Evolutionary conservation across 192 early-diverging fungal genomes (phyloP).

Genomic region (Phycomyces blakesleeanus): DNA sequence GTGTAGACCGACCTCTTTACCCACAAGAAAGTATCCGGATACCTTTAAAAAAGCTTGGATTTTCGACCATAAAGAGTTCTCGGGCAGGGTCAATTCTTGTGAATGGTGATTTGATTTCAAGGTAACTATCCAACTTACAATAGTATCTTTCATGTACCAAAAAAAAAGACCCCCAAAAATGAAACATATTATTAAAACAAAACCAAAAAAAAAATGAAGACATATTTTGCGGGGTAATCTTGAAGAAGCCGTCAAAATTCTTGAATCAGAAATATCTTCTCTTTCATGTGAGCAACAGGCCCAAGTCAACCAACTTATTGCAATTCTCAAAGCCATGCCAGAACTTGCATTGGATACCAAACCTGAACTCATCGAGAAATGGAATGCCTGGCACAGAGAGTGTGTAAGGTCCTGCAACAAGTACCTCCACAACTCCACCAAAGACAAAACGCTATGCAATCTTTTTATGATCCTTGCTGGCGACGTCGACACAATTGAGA

Average conservation of each 20-base stretch:
- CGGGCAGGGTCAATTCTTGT: no score
- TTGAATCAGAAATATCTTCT: not conserved
- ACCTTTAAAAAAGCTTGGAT: no score
- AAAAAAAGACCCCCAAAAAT: no score
- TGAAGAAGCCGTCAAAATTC: not conserved
- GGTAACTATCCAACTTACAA: no score
- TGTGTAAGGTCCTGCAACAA: not conserved
- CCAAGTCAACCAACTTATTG: not conserved
- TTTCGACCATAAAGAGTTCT: no score
- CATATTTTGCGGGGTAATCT: slow-evolving; percentile 1
- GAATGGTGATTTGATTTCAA: no score
- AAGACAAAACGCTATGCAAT: not conserved
- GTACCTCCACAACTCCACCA: not conserved
- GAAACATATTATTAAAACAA: not conserved
- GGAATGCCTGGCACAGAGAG: not conserved
- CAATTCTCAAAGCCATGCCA: not conserved
- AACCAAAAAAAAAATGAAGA: not conserved
- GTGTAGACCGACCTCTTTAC: no score
- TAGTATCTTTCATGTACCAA: no score
- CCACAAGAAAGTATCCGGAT: no score
- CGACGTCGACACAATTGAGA: not conserved
- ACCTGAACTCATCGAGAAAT: not conserved
- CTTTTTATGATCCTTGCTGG: not conserved
- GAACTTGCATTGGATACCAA: not conserved
- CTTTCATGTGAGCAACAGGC: not conserved